Evolutionary conservation across 805 yeast species (phyloP).

Genomic region (Brettanomyces anomalus): DNA sequence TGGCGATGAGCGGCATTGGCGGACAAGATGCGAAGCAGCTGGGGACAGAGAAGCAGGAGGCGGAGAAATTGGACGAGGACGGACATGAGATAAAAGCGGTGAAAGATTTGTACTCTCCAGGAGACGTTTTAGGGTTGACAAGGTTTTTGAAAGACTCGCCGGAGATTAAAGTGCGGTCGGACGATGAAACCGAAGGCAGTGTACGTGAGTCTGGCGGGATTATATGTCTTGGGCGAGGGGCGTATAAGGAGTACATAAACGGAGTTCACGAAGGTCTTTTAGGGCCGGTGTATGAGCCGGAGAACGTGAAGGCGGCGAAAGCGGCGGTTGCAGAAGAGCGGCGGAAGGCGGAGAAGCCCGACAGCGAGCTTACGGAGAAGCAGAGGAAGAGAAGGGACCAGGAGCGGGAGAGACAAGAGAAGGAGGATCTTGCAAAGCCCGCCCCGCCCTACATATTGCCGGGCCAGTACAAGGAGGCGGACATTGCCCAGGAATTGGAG

Average conservation of each 20-base stretch:
- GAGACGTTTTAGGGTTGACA: conserved; percentile 53
- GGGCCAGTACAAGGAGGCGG: conserved; percentile 43
- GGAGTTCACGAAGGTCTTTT: conserved; percentile 93
- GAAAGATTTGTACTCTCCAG: conserved; percentile 31
- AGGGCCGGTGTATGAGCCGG: conserved; percentile 65
- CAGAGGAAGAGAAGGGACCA: conserved; percentile 23
- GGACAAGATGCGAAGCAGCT: background rate
- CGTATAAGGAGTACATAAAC: conserved; percentile 81
- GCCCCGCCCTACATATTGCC: conserved; percentile 54
- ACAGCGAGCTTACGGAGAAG: conserved; percentile 13
- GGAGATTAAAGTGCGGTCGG: conserved; percentile 19
- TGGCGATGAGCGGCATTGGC: background rate
- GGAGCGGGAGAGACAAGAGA: conserved; percentile 26
- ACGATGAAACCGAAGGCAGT: conserved; percentile 38
- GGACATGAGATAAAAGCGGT: conserved; percentile 21
- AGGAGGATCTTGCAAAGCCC: conserved; percentile 17
- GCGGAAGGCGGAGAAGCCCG: conserved; percentile 9
- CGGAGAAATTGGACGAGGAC: conserved; percentile 7
- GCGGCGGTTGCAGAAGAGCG: conserved; percentile 28
- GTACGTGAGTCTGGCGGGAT: conserved; percentile 68
- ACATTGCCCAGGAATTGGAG: conserved; percentile 54
- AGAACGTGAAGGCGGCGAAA: conserved; percentile 2
- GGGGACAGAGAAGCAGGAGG: background rate
- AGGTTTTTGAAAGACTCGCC: conserved; percentile 7
- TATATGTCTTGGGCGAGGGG: conserved; percentile 90